Base-by-base conservation (phyloP, 805 yeast genomes). In the Teunomyces kruisii region DNA sequence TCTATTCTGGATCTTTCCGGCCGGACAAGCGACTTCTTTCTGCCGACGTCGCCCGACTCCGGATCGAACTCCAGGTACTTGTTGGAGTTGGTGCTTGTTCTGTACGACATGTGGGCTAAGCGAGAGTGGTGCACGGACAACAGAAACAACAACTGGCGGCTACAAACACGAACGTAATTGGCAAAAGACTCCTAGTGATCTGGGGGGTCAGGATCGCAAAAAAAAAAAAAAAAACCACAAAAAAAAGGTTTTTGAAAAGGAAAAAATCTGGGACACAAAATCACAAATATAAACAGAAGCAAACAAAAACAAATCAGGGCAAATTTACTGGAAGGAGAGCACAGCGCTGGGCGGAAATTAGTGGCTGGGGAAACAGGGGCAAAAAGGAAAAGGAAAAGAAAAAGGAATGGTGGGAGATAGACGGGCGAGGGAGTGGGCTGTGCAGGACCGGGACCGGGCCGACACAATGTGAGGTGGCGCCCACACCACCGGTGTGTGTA, bases 1-100 rank as follows among this genome's bases (percentile, higher is more conserved):
- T 81, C 75, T 50, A 81, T 76, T 43, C 74, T 56, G 32, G 86
- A 82, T 53, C 98, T 79, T 58, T 92, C 98, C 3, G 96, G 95
- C 49, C 88, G 78, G 27, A 92, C 86, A 49, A 92, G 70, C 0
- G 97, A 86, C 53, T 80, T 75, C 61, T 84, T 87, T 45, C 84
- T 58, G 36, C 65, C 59, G 14, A 76, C 37, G 8, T 51, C 54
- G 27, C 73, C 74, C 4, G 71, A 39, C 49, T 72, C 76, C 7
- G 66, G 71, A 53, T 72, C 76, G 47, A 71, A 70, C 51, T 70
- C 75, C 44, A 57, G 67, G 56, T 67, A 72, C 27, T 51, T 56
- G 29, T 48, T 54, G 26, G 63, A 53, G 33, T 46, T 36, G 19
- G 45, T 45, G 49, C 62, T 61, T 46, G 60, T 55, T 54, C 67